Evolutionary conservation across 2,329 filamentous ascomycete genomes (phyloP).

Genomic region (Colletotrichum sublineola): DNA sequence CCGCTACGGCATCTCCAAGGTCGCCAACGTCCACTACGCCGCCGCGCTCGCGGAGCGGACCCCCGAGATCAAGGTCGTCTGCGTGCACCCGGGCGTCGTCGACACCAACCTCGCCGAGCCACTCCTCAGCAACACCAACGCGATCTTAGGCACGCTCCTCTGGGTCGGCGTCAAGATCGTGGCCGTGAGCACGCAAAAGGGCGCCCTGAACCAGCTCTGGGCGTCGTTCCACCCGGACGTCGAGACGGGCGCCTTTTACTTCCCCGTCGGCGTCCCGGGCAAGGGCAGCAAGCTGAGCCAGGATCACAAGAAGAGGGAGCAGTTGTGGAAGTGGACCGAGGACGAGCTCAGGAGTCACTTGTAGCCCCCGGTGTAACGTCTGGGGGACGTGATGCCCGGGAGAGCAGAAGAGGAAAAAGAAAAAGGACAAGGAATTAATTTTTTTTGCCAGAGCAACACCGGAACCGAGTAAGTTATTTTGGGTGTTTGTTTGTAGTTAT

Average conservation of each 20-base stretch:
- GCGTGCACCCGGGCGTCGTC: slow-evolving; percentile 50
- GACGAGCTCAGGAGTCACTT: slow-evolving; percentile 47
- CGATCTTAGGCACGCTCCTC: slow-evolving; percentile 99
- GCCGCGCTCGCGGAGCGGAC: slow-evolving; percentile 48
- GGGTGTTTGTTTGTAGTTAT: not conserved
- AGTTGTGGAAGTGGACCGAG: slow-evolving; percentile 55
- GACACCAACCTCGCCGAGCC: slow-evolving; percentile 46
- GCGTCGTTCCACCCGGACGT: slow-evolving; percentile 46
- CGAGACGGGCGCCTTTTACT: slow-evolving; percentile 51
- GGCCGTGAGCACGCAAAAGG: slow-evolving; percentile 46
- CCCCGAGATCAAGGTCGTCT: slow-evolving; percentile 47
- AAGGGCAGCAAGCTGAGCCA: slow-evolving; percentile 44
- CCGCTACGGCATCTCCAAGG: slow-evolving; percentile 52
- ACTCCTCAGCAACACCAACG: slow-evolving; percentile 86
- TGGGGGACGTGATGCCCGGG: slow-evolving; percentile 4
- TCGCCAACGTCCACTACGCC: slow-evolving; percentile 51
- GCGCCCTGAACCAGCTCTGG: slow-evolving; percentile 49
- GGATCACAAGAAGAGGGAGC: slow-evolving; percentile 47
- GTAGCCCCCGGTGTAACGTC: not conserved
- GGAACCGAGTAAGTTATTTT: not conserved
- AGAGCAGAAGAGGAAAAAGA: slow-evolving; percentile 1
- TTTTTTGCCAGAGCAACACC: too few relatives aligned
- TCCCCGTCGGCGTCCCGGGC: slow-evolving; percentile 49
- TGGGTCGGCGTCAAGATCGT: slow-evolving; percentile 80
- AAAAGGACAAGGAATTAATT: not conserved